Evolutionary conservation across 75 land plant genomes (phyloP).

Genomic region (Picea sitchensis): DNA sequence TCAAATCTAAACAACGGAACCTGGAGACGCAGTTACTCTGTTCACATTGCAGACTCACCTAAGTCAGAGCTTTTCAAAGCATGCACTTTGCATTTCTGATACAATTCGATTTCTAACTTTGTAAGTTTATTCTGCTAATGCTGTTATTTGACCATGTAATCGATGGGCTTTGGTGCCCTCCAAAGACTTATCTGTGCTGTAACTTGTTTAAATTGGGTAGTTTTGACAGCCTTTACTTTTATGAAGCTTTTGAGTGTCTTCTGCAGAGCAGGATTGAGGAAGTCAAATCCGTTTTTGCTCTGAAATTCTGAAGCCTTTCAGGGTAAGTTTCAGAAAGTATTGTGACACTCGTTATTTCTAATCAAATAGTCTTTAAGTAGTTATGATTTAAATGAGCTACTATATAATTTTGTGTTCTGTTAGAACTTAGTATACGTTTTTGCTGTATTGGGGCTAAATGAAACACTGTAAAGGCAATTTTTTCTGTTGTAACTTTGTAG

Average conservation of each 20-base stretch:
- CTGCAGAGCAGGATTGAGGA: conserved; percentile 7
- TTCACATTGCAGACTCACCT: not conserved
- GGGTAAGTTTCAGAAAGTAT: conserved; percentile 5
- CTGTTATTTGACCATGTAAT: conserved; percentile 4
- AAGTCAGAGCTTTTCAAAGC: conserved; percentile 7
- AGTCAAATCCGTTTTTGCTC: conserved; percentile 11
- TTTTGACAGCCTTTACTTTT: conserved; percentile 6
- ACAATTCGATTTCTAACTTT: conserved; percentile 10
- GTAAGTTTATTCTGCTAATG: conserved; percentile 10
- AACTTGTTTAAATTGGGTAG: conserved; percentile 6
- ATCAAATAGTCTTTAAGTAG: not conserved
- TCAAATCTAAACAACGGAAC: conserved; percentile 12
- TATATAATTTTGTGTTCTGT: not conserved
- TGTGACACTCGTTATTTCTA: not conserved
- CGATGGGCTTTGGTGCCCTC: conserved; percentile 3
- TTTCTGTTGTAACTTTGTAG: not conserved
- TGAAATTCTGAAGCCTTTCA: conserved; percentile 8
- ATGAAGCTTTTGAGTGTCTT: conserved; percentile 5
- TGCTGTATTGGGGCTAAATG: not conserved
- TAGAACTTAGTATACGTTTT: not conserved
- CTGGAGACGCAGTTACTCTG: conserved; percentile 8
- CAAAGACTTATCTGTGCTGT: conserved; percentile 8
- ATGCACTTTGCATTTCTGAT: conserved; percentile 6
- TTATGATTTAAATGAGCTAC: not conserved
- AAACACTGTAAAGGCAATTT: not conserved